A percentile compares a stretch with the other conserved stretches of the same genome.
Evolutionary conservation across 2,329 filamentous ascomycete species (phyloP).

Genomic region (Aspergillus pseudoviridinutans): DNA sequence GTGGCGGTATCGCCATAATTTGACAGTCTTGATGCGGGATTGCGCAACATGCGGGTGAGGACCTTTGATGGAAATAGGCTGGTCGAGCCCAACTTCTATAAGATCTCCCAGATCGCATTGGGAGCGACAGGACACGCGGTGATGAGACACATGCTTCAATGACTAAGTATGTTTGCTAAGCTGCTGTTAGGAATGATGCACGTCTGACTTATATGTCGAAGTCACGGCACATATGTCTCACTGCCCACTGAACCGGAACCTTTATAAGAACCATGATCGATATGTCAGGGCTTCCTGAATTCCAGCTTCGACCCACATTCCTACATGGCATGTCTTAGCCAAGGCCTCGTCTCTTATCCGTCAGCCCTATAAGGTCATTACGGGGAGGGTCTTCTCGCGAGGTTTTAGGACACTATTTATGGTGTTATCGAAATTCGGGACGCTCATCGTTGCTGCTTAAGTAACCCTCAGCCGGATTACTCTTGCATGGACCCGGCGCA

Average conservation of each 20-base stretch:
- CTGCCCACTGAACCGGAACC: not conserved
- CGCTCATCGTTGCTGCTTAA: not conserved
- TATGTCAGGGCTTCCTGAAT: too few species aligned
- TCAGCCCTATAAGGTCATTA: not conserved
- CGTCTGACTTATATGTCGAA: not conserved
- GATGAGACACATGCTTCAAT: not conserved
- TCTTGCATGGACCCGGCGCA: not conserved
- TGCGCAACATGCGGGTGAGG: too few species aligned
- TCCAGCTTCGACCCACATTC: too few species aligned
- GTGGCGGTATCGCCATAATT: not conserved
- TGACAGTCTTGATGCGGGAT: too few species aligned
- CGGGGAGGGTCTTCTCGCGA: not conserved
- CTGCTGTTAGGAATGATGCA: not conserved
- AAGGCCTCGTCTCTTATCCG: too few species aligned
- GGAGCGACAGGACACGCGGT: too few species aligned
- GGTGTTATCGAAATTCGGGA: not conserved
- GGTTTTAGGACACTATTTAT: not conserved
- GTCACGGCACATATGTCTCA: not conserved
- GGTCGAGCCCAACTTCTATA: too few species aligned
- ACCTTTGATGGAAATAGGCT: too few species aligned
- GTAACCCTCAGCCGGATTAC: not conserved
- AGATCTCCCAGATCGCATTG: too few species aligned
- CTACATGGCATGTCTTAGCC: too few species aligned
- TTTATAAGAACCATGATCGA: too few species aligned
- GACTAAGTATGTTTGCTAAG: not conserved